Conservation (phyloP, 1,284 basidiomycete species). For the Waitea zeae region DNA sequence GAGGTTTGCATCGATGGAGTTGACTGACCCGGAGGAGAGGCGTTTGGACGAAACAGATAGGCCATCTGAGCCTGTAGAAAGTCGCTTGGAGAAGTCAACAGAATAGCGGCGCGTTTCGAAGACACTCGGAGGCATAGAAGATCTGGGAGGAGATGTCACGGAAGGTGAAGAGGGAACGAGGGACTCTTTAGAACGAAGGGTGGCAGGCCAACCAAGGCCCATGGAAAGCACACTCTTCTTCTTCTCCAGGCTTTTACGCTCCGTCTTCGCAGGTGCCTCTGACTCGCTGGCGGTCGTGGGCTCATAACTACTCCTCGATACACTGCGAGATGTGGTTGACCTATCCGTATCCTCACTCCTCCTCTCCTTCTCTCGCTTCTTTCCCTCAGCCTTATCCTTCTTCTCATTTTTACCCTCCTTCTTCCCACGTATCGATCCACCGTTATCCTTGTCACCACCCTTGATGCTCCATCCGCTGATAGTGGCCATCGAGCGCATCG, state of each 20-base stretch:
- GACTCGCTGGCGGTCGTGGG: slow-evolving; percentile 32
- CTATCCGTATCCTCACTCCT: no score
- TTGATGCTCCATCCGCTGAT: slow-evolving; percentile 58
- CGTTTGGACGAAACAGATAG: slow-evolving; percentile 26
- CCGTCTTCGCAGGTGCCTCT: slow-evolving; percentile 9
- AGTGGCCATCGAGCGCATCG: slow-evolving; percentile 49
- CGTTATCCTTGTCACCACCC: slow-evolving; percentile 24
- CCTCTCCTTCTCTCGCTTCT: slow-evolving; percentile 18
- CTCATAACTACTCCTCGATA: slow-evolving; percentile 49
- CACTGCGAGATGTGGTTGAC: slow-evolving; percentile 11
- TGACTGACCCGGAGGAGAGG: background rate
- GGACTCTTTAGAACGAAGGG: slow-evolving; percentile 23
- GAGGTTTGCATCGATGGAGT: background rate
- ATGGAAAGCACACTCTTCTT: slow-evolving; percentile 35
- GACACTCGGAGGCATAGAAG: background rate
- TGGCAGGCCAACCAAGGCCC: slow-evolving; percentile 22
- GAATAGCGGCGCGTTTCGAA: background rate
- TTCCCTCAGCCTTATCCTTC: slow-evolving; percentile 14
- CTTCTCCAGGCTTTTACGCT: slow-evolving; percentile 23
- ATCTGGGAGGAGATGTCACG: background rate
- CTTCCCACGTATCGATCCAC: slow-evolving; percentile 8
- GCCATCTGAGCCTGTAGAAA: slow-evolving; percentile 12
- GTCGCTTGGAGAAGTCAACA: background rate
- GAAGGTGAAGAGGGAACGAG: background rate
- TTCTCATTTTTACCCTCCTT: slow-evolving; percentile 15